A percentile compares a stretch with the other conserved stretches of the same genome.
Conservation (phyloP, 768 basidiomycete species). For the Mycena sanguinolenta region DNA sequence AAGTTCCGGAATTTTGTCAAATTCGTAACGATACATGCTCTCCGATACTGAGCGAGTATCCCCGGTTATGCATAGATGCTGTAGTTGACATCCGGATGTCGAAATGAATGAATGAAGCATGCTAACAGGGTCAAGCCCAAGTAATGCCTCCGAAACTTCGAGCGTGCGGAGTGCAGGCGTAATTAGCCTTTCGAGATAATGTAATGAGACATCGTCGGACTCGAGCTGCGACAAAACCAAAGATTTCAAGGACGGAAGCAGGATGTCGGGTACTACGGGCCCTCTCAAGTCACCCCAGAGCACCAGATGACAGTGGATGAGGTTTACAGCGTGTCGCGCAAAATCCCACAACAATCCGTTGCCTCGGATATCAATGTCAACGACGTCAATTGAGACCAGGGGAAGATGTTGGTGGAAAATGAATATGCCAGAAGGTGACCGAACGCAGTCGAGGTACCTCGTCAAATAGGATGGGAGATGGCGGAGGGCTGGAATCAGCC, state of each 20-base stretch:
- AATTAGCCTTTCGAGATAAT: background rate
- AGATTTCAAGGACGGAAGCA: background rate
- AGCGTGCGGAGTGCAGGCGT: constrained; percentile 6
- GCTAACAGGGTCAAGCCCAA: background rate
- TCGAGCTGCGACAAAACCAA: background rate
- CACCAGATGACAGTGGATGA: background rate
- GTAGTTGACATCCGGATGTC: constrained; percentile 9
- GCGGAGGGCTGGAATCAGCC: background rate
- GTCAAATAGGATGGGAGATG: background rate
- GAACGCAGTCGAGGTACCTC: background rate
- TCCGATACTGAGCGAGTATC: background rate
- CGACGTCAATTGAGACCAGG: constrained; percentile 23
- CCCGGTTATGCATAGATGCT: background rate
- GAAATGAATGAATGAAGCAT: background rate
- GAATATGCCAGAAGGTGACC: background rate
- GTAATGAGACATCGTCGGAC: background rate
- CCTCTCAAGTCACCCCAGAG: too few relatives aligned
- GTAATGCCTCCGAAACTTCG: background rate
- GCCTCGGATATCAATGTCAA: background rate
- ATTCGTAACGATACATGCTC: background rate
- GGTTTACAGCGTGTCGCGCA: background rate
- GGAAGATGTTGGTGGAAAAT: background rate
- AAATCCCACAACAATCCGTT: background rate
- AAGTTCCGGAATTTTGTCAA: background rate
- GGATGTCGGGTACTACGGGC: background rate